Base-by-base conservation (phyloP, 805 yeast species). In the Yamadazyma akitaensis region DNA sequence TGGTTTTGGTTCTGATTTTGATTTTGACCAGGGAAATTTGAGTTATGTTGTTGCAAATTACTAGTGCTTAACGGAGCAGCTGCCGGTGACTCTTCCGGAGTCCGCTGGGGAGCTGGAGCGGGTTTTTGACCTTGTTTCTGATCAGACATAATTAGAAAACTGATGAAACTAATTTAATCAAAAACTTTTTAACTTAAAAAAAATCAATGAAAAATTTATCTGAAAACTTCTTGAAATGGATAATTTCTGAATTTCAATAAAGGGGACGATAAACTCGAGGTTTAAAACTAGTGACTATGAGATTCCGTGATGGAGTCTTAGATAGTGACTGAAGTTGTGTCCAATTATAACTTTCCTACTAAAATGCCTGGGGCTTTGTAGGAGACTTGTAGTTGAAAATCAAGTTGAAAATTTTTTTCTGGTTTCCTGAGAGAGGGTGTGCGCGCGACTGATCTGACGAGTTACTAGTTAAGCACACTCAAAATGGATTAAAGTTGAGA, bases 21-120 rank as follows among this genome's bases (percentile, higher is more conserved):
- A 10, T 33, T 14, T 33, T 33, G 37, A 7, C 45, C 49, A 21
- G 50, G 30, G 31, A 45, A 44, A 34, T 41, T 26, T 25, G 55
- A 49, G 36, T 55, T 47, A 21, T 48, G 55, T 25, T 51, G 56
- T 18, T 51, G 48, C 40, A 45, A 49, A 25, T 51, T 51, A 9
- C 48, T 39, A 13, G 50, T 32, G 41, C 51, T 51, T 28, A 51
- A 48, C 16, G 54, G 54, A 30, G 49, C 39, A 9, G 49, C 32
- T 8, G 16, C 28, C 18, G 5, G 28, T 18, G 37, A 18, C n/a
- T 35, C 4, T n/a, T 26, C 44, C 39, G 40, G 17, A 10, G 35
- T 35, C 17, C 10, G 7, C 17, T 26, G 39, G 40, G 40, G 17
- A 12, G 28, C 24, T 18, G 26, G 8, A 12, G 6, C 33, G 5